These are phyloP conservation scores for Xylaria multiplex DNA, from an alignment of 2,329 filamentous ascomycete species.

Conservation along the genomic window DNA sequence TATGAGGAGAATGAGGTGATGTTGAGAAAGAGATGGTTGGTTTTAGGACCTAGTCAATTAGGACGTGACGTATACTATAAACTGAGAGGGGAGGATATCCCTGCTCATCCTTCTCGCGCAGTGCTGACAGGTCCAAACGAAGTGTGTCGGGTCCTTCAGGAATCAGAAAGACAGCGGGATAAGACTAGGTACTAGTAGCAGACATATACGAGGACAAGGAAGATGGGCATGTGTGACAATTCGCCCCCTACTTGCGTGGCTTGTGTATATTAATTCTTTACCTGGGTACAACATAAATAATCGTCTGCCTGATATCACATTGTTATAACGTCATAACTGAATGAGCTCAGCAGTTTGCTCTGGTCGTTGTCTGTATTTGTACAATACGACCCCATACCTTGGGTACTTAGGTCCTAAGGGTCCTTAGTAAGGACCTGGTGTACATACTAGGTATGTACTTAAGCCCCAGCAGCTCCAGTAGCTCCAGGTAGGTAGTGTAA, in stretches of 20 bases:
- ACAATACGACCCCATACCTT: neutral
- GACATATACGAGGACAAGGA: constrained; percentile 3
- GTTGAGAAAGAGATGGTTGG: constrained; percentile 18
- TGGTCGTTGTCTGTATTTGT: neutral
- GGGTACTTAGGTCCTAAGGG: neutral
- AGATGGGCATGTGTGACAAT: too few relatives aligned
- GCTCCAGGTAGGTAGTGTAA: too few relatives aligned
- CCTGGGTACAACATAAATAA: too few relatives aligned
- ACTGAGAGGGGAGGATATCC: constrained; percentile 29
- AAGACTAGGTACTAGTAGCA: neutral
- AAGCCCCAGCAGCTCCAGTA: too few relatives aligned
- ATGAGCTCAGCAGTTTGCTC: constrained; percentile 4
- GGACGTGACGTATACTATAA: constrained; percentile 35
- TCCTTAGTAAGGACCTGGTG: too few relatives aligned
- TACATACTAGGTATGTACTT: too few relatives aligned
- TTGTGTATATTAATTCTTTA: neutral
- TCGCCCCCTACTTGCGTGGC: neutral
- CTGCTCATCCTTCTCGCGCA: constrained; percentile 21
- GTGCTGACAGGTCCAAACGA: constrained; percentile 28
- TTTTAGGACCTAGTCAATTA: constrained; percentile 10
- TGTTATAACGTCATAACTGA: constrained; percentile 28
- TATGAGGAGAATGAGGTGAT: neutral
- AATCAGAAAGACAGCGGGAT: neutral
- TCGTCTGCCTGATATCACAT: neutral
- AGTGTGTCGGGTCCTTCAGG: constrained; percentile 9